These are phyloP conservation scores for Chlorencoelia australis DNA, from an alignment of 2,329 filamentous ascomycete genomes.

Conservation along the genomic window DNA sequence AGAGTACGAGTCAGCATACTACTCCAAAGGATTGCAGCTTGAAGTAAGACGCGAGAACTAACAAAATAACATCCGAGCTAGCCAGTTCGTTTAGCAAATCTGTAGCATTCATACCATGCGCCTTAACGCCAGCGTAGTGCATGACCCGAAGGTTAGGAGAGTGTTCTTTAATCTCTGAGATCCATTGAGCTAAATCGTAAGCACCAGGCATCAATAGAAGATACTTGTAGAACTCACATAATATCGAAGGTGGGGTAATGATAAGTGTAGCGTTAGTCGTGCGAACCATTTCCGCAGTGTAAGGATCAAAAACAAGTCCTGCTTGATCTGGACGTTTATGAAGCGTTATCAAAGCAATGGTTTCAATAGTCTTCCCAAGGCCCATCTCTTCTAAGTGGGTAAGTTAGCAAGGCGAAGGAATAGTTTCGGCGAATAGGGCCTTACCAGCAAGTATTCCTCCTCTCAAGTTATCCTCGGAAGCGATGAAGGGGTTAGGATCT, in stretches of 20 bases:
- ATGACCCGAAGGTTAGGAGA: slow-evolving; percentile 47
- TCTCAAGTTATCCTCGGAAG: slow-evolving; percentile 33
- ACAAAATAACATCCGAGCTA: slow-evolving; percentile 45
- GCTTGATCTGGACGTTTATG: slow-evolving; percentile 36
- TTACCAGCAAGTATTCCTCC: slow-evolving; percentile 48
- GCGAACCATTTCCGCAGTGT: slow-evolving; percentile 34
- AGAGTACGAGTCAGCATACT: no score
- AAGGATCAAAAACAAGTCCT: slow-evolving; percentile 27
- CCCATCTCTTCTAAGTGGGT: slow-evolving; percentile 86
- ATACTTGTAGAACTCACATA: slow-evolving; percentile 1
- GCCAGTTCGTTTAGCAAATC: slow-evolving; percentile 36
- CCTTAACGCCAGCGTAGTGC: slow-evolving; percentile 42
- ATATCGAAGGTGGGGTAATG: slow-evolving; percentile 45
- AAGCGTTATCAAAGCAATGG: slow-evolving; percentile 58
- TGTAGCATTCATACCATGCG: slow-evolving; percentile 24
- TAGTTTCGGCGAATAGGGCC: no score
- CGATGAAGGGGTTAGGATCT: slow-evolving; percentile 36
- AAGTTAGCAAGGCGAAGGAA: no score
- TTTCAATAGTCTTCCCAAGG: slow-evolving; percentile 69
- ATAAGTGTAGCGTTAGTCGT: slow-evolving; percentile 50
- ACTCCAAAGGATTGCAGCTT: no score
- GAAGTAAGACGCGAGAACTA: no score
- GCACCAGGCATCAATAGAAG: no score
- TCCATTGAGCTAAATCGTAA: slow-evolving; percentile 43
- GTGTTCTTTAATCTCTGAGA: slow-evolving; percentile 47